Evolutionary conservation across 495 filamentous ascomycete species (phyloP), one percentile per base, ranked within the genome.

Genomic region (Tuber brumale): DNA sequence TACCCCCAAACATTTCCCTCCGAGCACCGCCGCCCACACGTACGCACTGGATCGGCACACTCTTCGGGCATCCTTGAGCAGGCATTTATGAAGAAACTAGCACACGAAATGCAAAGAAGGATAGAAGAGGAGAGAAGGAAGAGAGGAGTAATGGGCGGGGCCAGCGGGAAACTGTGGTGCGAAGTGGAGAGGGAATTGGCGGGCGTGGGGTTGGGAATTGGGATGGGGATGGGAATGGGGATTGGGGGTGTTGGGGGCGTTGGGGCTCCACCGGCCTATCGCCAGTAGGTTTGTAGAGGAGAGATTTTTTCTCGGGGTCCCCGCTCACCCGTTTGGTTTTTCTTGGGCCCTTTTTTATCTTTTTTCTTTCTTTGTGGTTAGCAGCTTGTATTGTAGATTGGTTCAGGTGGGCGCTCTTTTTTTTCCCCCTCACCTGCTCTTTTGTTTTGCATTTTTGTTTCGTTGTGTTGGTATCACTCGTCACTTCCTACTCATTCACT

Each of bases 11-110:
- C 77, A 39, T 74, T 71, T 72, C 71, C 74, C 42, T 70, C 74
- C 19, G 51, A 57, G 51, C 48, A 76, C 27, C 73, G 80, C 37
- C 70, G 72, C 73, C 70, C 80, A 10, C 78, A 80, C 37, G 41
- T 81, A 31, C 74, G 72, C 45, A 75, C 75, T 71, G 31, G 79
- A 74, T 37, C 80, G 61, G 74, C 84, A 39, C 76, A 83, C 41
- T 85, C 86, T 23, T 71, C 3, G 88, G 78, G 90, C 31, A 89
- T 93, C 27, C 85, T 97, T 44, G 92, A 97, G 78, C 91, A 94
- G 83, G 92, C 92, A 0, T 94, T 94, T 89, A 91, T 97, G 79
- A 91, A 91, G 86, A 94, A 94, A 85, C 92, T 99, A 84, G 94
- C 95, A 10, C 89, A 89, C 70, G 95, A 99, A 84, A 94, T 97